Evolutionary conservation across 208 protist genomes (phyloP).

Genomic region (Wallacemonas sp.): DNA sequence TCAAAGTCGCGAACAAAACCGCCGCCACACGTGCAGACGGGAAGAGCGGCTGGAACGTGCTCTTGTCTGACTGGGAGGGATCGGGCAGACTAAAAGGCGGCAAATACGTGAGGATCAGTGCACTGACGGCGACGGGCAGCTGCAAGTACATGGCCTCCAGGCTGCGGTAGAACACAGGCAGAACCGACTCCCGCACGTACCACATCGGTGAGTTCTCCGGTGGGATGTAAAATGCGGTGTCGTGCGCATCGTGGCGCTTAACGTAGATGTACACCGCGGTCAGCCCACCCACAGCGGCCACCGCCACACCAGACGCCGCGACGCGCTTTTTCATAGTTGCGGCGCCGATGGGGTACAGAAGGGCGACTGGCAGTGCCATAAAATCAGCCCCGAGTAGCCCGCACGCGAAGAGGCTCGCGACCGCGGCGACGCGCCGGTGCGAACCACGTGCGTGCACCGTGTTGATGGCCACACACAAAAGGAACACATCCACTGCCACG

Average conservation of each 20-base stretch:
- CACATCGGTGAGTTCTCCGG: slow-evolving; percentile 71
- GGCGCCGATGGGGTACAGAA: slow-evolving; percentile 57
- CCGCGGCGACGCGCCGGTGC: background rate
- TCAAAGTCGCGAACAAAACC: slow-evolving; percentile 45
- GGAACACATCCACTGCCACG: slow-evolving; percentile 48
- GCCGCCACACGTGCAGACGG: slow-evolving; percentile 36
- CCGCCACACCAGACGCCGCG: background rate
- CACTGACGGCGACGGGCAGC: slow-evolving; percentile 37
- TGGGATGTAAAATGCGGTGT: slow-evolving; percentile 61
- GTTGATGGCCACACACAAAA: slow-evolving; percentile 43
- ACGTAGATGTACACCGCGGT: slow-evolving; percentile 31
- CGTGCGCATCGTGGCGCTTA: slow-evolving; percentile 11
- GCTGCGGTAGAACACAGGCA: slow-evolving; percentile 50
- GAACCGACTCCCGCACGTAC: slow-evolving; percentile 75
- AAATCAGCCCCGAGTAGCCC: slow-evolving; percentile 45
- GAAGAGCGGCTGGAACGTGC: slow-evolving; percentile 30
- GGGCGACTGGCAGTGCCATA: slow-evolving; percentile 47
- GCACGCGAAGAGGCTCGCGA: slow-evolving; percentile 22
- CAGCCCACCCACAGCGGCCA: slow-evolving; percentile 13
- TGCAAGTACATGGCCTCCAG: slow-evolving; percentile 56
- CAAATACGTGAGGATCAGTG: slow-evolving; percentile 9
- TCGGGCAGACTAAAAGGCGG: background rate
- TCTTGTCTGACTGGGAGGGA: background rate
- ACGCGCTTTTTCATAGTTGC: slow-evolving; percentile 18
- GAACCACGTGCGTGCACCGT: slow-evolving; percentile 30